A percentile compares a stretch with the other conserved stretches of the same genome.
Evolutionary conservation across 2,329 filamentous ascomycete species (phyloP).

Genomic region (Fusarium udum): DNA sequence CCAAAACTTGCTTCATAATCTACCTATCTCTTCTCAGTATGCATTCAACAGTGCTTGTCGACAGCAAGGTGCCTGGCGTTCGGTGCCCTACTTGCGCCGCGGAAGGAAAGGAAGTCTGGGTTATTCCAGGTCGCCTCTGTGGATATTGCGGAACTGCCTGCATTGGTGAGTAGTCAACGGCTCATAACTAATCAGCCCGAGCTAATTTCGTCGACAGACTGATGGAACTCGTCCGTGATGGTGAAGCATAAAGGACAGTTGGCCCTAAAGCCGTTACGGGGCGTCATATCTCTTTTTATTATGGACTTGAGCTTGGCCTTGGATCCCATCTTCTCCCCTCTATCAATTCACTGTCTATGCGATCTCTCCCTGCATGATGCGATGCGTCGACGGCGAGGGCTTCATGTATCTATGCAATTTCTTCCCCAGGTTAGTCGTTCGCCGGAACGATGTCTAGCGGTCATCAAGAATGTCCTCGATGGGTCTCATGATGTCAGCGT

Average conservation of each 20-base stretch:
- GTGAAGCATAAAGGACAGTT: neutral
- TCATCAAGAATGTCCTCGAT: neutral
- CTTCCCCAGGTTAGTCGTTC: neutral
- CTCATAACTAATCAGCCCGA: neutral
- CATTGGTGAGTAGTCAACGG: neutral
- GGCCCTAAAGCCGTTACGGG: neutral
- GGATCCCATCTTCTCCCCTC: neutral
- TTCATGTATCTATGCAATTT: neutral
- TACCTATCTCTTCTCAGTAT: neutral
- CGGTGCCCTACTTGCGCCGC: neutral
- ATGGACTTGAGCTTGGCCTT: neutral
- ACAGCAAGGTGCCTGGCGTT: neutral
- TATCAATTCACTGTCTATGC: neutral
- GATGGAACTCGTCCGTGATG: neutral
- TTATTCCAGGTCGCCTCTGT: neutral
- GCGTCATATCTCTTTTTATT: accelerated
- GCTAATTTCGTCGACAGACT: neutral
- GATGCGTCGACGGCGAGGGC: neutral
- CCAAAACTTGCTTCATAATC: no score
- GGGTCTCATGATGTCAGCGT: neutral
- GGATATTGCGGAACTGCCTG: neutral
- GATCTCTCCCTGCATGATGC: neutral
- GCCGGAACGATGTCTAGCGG: neutral
- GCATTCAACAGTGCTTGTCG: neutral
- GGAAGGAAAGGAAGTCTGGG: neutral